Conservation (phyloP, 2,329 filamentous ascomycete species). For the Stylonectria norvegica region DNA sequence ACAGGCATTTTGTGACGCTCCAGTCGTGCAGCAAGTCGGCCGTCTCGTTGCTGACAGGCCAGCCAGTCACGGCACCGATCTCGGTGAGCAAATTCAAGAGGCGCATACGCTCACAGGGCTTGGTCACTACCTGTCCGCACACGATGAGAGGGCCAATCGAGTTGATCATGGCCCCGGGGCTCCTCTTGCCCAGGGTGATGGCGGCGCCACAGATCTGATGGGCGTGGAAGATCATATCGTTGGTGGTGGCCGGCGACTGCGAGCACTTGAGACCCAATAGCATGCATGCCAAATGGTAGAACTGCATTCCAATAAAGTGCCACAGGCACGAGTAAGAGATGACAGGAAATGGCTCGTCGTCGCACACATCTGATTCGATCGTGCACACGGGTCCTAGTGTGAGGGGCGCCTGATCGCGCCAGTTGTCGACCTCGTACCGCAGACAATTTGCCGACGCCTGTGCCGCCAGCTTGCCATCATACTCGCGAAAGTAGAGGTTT, state of each 20-base stretch:
- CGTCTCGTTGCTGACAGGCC: constrained; percentile 2
- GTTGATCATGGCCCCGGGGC: constrained; percentile 5
- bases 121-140: constrained; percentile 1
- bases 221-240: constrained; percentile 1
- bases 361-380: neutral
- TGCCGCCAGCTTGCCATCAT: neutral
- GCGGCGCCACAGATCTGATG: constrained; percentile 3
- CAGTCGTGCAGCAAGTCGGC: neutral
- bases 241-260: neutral
- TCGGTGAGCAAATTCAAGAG: constrained; percentile 1
- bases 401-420: constrained; percentile 1
- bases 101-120: neutral
- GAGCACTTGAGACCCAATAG: constrained; percentile 1
- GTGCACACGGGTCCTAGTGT: constrained; percentile 3
- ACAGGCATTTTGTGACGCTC: neutral
- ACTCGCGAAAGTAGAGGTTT: constrained; percentile 3
- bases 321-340: constrained; percentile 6
- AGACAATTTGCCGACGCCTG: neutral
- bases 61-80: constrained; percentile 4
- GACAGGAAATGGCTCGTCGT: constrained; percentile 3
- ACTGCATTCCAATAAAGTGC: constrained; percentile 8
- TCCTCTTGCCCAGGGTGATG: constrained; percentile 1
- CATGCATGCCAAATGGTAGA: constrained; percentile 6
- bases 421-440: constrained; percentile 2
- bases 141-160: constrained; percentile 2